phyloP scores from a whole-genome alignment of 202 grass and related monocot genomes.

The Elaeis oleifera region DNA sequence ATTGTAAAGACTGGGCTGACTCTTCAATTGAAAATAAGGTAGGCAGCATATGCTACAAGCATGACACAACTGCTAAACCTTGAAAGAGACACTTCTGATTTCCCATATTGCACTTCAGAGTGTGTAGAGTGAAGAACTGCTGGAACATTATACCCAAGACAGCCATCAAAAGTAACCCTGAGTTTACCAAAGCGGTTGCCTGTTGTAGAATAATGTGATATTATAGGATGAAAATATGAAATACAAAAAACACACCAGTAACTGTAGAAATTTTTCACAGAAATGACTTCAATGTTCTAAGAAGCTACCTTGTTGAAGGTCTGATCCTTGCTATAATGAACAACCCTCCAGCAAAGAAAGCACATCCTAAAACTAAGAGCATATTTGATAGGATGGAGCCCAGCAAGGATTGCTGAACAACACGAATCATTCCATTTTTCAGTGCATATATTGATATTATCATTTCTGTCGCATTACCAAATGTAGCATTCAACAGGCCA shows the following conservation, averaged over 20 bases:
- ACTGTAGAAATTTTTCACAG: not conserved
- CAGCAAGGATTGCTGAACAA: conserved; percentile 87
- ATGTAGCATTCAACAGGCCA: conserved; percentile 89
- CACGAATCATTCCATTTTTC: conserved; percentile 95
- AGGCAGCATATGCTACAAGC: conserved; percentile 98
- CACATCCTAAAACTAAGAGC: conserved; percentile 92
- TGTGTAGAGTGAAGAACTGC: conserved; percentile 98
- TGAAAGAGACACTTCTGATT: conserved; percentile 96
- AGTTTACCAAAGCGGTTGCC: conserved; percentile 94
- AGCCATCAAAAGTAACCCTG: conserved; percentile 88
- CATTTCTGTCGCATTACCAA: conserved; percentile 98
- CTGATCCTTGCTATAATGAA: conserved; percentile 77
- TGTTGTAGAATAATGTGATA: conserved; percentile 30
- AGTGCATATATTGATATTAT: conserved; percentile 96
- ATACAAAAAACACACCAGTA: not conserved
- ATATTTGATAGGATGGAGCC: conserved; percentile 98
- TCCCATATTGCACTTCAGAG: conserved; percentile 90
- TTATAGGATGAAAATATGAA: not conserved
- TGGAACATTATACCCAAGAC: conserved; percentile 91
- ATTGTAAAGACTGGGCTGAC: conserved; percentile 66
- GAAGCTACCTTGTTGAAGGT: conserved; percentile 77
- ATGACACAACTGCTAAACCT: conserved; percentile 99
- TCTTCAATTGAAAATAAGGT: conserved; percentile 98
- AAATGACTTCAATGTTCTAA: not conserved
- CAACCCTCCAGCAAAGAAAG: conserved; percentile 93